Conservation (phyloP, 1,284 basidiomycete species). For the Trichosporon sp. region DNA sequence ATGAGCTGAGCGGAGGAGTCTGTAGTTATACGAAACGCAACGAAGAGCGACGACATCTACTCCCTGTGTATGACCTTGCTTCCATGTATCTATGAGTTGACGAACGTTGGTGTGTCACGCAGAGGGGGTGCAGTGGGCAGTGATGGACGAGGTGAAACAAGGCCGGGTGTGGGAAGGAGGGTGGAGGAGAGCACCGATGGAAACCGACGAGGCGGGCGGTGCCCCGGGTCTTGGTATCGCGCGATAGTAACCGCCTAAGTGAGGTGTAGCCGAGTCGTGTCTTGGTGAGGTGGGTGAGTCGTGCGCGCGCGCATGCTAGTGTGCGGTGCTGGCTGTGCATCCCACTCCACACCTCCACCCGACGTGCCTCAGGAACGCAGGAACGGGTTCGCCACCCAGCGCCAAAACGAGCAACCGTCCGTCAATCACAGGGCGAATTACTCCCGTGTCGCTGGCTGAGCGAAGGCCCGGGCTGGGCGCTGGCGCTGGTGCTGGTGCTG, state of each 20-base stretch:
- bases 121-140: not conserved
- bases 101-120: not conserved
- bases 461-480: not conserved
- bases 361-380: not conserved
- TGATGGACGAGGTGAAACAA: not conserved
- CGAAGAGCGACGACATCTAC: not conserved
- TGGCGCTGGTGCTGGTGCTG: too few relatives aligned
- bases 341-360: not conserved
- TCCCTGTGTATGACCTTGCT: not conserved
- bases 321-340: not conserved
- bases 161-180: not conserved
- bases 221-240: not conserved
- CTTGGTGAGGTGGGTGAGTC: not conserved
- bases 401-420: not conserved
- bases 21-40: not conserved
- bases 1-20: not conserved
- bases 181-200: not conserved
- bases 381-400: not conserved
- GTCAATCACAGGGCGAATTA: not conserved
- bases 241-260: not conserved
- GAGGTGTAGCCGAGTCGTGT: not conserved
- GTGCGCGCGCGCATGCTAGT: not conserved
- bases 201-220: not conserved
- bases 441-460: not conserved
- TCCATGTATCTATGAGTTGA: not conserved